Evolutionary conservation across 2,329 filamentous ascomycete species (phyloP).

Genomic region (Periconia digitata): DNA sequence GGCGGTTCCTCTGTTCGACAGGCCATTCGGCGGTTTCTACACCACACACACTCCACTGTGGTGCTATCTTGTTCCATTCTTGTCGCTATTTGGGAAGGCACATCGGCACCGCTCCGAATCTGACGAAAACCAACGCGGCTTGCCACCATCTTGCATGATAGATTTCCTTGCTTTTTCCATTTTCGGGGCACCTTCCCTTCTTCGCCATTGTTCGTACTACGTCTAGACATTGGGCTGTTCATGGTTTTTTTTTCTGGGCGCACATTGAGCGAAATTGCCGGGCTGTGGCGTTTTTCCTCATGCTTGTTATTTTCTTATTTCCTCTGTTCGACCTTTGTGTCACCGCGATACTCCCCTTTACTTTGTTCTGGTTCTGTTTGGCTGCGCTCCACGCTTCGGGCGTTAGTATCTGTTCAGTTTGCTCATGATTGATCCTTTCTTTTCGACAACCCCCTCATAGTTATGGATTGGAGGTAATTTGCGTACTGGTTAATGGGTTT

Average conservation of each 20-base stretch:
- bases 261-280: constrained; percentile 40
- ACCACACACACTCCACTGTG: constrained; percentile 11
- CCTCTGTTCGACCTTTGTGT: constrained; percentile 20
- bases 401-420: constrained; percentile 13
- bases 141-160: constrained; percentile 44
- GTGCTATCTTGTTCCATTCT: constrained; percentile 26
- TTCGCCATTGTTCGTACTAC: constrained; percentile 22
- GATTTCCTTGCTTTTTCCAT: constrained; percentile 29
- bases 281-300: constrained; percentile 26
- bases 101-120: constrained; percentile 38
- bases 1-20: constrained; percentile 20
- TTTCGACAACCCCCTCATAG: constrained; percentile 21
- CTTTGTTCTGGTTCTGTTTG: constrained; percentile 16
- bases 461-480: constrained; percentile 26
- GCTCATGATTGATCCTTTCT: constrained; percentile 33
- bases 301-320: background rate
- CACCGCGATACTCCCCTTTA: constrained; percentile 22
- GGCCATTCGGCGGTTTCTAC: constrained; percentile 8
- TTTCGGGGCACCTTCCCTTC: constrained; percentile 23
- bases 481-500: constrained; percentile 35
- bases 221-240: constrained; percentile 36
- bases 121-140: constrained; percentile 39
- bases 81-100: constrained; percentile 40
- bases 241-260: constrained; percentile 27
- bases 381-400: constrained; percentile 16